These are phyloP conservation scores for Medicago ruthenica DNA, from an alignment of 306 rosid genomes.

Conservation along the genomic window DNA sequence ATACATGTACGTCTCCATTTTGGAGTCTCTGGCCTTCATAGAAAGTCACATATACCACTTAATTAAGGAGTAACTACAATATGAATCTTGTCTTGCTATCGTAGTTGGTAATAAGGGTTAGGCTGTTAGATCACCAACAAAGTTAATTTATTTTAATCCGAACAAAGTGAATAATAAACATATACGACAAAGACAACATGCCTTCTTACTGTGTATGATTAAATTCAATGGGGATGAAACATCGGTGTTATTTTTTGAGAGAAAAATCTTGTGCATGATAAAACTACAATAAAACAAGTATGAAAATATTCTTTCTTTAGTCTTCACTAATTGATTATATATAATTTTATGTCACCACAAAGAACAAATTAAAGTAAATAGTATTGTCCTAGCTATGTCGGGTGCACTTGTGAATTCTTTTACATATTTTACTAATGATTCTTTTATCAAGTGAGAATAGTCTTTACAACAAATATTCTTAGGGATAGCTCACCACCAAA, in stretches of 20 bases:
- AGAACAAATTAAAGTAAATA: neutral
- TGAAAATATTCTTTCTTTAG: neutral
- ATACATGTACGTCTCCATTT: too few species aligned
- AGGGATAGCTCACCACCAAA: slow-evolving; percentile 24
- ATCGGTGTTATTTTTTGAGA: neutral
- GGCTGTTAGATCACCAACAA: slow-evolving; percentile 7
- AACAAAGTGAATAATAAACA: neutral
- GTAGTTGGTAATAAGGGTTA: neutral
- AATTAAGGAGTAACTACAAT: neutral
- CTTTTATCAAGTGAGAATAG: slow-evolving; percentile 5
- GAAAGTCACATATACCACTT: too few species aligned
- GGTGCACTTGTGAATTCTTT: slow-evolving; percentile 13
- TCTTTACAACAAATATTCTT: slow-evolving; percentile 28
- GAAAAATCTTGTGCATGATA: neutral
- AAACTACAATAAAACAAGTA: neutral
- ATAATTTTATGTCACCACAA: neutral
- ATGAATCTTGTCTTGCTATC: neutral
- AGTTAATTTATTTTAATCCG: neutral
- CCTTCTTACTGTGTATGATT: neutral
- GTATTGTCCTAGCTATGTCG: neutral
- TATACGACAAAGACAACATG: neutral
- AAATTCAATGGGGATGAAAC: neutral
- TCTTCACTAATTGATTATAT: neutral
- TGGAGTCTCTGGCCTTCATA: too few species aligned
- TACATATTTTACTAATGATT: slow-evolving; percentile 13